These are phyloP conservation scores for Cladophialophora exuberans DNA, from an alignment of 2,329 filamentous ascomycete species.

Conservation along the genomic window DNA sequence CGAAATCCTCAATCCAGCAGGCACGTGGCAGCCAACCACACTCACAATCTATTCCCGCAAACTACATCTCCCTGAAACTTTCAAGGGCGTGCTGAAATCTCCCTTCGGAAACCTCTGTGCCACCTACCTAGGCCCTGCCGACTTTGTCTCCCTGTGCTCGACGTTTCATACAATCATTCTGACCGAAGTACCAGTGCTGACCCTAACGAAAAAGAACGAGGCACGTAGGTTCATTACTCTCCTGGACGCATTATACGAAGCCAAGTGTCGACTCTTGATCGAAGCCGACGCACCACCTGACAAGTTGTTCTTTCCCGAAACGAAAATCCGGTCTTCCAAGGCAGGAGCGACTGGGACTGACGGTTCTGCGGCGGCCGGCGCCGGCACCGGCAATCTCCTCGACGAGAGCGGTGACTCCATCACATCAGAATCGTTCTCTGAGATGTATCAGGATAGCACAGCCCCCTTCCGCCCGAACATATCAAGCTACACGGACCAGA, in stretches of 20 bases:
- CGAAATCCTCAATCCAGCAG: conserved; percentile 24
- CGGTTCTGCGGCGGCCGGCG: background rate
- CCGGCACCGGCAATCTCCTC: too few species aligned
- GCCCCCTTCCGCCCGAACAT: conserved; percentile 80
- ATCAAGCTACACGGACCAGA: conserved; percentile 59
- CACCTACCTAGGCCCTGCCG: conserved; percentile 70
- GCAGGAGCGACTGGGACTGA: background rate
- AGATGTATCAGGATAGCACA: conserved; percentile 77
- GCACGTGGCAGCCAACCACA: conserved; percentile 26
- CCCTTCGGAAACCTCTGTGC: conserved; percentile 70
- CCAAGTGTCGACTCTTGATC: conserved; percentile 75
- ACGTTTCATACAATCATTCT: conserved; percentile 79
- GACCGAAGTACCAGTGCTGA: conserved; percentile 69
- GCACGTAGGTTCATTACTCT: conserved; percentile 79
- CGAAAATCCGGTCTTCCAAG: conserved; percentile 26
- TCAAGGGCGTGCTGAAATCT: conserved; percentile 59
- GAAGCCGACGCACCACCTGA: conserved; percentile 70
- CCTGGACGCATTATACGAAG: conserved; percentile 79
- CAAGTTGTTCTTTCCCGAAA: conserved; percentile 75
- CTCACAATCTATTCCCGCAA: conserved; percentile 46
- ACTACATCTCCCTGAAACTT: conserved; percentile 55
- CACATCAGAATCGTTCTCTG: conserved; percentile 67
- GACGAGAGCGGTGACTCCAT: conserved; percentile 52
- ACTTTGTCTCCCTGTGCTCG: conserved; percentile 81
- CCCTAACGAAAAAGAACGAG: conserved; percentile 74